A percentile compares a stretch with the other conserved stretches of the same genome.
These are phyloP conservation scores for Physcomitrium patens DNA, from an alignment of 225 moss, liverwort and hornwort genomes.

Conservation along the genomic window DNA sequence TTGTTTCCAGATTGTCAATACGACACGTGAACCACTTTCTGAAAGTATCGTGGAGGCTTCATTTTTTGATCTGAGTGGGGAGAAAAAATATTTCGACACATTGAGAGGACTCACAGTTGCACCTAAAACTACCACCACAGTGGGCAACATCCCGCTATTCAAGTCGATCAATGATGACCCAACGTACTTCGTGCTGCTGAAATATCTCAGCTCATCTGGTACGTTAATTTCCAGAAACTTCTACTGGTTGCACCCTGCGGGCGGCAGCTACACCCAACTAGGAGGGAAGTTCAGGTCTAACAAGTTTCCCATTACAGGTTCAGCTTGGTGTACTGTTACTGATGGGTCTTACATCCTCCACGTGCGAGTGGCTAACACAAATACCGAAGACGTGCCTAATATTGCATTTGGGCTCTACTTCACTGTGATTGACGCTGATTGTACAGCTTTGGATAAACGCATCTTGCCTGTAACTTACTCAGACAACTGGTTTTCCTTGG, in stretches of 20 bases:
- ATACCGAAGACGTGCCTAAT: background rate
- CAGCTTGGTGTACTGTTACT: conserved; percentile 25
- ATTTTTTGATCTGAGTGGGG: conserved; percentile 66
- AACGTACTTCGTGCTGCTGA: conserved; percentile 70
- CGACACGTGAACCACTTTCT: conserved; percentile 50
- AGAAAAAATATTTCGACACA: conserved; percentile 33
- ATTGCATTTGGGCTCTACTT: conserved; percentile 89
- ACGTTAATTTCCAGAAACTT: conserved; percentile 75
- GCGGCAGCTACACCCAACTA: conserved; percentile 61
- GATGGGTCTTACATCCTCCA: conserved; percentile 32
- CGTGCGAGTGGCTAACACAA: conserved; percentile 55
- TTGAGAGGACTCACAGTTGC: conserved; percentile 40
- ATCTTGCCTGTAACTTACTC: conserved; percentile 87
- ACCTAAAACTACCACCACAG: conserved; percentile 55
- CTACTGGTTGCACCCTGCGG: conserved; percentile 79
- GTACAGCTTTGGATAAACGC: conserved; percentile 50
- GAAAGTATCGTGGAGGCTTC: conserved; percentile 55
- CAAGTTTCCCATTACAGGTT: conserved; percentile 62
- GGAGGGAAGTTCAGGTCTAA: conserved; percentile 57
- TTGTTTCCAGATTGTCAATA: conserved; percentile 77
- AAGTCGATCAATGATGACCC: conserved; percentile 46
- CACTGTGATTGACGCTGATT: conserved; percentile 46
- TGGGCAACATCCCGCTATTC: conserved; percentile 55
- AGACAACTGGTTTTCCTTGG: conserved; percentile 81
- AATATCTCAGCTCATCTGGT: conserved; percentile 53